Conservation (phyloP, 176 grass and related monocot genomes). For the Lolium multiflorum region DNA sequence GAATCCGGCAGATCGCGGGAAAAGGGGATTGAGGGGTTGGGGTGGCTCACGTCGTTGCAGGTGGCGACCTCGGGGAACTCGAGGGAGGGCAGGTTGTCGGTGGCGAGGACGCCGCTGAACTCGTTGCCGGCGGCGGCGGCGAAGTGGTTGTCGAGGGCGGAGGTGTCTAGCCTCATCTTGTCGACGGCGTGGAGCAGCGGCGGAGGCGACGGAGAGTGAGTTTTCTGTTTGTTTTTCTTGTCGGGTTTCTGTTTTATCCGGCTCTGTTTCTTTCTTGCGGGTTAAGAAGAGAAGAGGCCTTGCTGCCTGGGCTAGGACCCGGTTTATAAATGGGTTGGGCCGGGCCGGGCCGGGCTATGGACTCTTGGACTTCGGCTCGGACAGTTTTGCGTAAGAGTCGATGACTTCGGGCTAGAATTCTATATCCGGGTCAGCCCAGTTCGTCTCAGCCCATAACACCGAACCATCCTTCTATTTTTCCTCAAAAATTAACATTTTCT, state of each 20-base stretch:
- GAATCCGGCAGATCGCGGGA: constrained; percentile 20
- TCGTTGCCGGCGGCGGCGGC: constrained; percentile 17
- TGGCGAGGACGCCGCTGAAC: constrained; percentile 1
- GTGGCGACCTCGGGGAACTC: constrained; percentile 43
- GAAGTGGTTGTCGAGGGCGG: constrained; percentile 61
- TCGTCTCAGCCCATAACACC: neutral
- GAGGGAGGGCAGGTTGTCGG: constrained; percentile 47
- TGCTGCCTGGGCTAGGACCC: neutral
- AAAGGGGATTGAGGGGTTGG: constrained; percentile 14
- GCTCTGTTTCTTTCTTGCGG: constrained; percentile 43
- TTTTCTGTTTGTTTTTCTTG: neutral
- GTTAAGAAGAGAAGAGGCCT: constrained; percentile 28
- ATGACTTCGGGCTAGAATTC: too few species aligned
- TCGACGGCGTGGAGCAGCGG: constrained; percentile 22
- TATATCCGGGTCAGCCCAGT: neutral
- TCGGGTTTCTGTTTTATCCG: neutral
- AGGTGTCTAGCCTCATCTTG: constrained; percentile 65
- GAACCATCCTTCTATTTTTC: too few species aligned
- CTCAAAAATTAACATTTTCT: too few species aligned
- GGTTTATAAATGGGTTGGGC: neutral
- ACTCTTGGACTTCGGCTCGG: neutral
- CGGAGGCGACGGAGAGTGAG: constrained; percentile 35
- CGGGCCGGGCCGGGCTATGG: neutral
- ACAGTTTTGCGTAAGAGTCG: neutral
- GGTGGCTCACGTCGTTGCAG: constrained; percentile 46